Conservation (phyloP, 768 basidiomycete genomes). For the Cantharellus anzutake region DNA sequence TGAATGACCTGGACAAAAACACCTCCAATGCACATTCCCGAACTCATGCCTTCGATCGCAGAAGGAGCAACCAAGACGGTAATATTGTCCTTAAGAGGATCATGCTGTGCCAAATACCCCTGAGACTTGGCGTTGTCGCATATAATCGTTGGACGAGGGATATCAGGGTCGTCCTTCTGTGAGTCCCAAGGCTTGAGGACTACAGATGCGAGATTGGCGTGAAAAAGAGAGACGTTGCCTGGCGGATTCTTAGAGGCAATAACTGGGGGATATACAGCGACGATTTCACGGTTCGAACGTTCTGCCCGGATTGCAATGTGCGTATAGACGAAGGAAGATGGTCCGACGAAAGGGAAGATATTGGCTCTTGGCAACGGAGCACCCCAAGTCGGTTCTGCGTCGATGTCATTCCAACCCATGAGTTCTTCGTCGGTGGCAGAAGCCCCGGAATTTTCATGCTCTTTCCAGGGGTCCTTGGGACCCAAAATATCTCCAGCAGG, state of each 20-base stretch:
- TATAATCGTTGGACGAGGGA: slow-evolving; percentile 18
- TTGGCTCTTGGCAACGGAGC: slow-evolving; percentile 5
- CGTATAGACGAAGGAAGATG: slow-evolving; percentile 36
- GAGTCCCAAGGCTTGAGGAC: slow-evolving; percentile 38
- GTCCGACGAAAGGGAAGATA: slow-evolving; percentile 27
- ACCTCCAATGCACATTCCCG: slow-evolving; percentile 42
- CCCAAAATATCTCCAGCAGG: slow-evolving; percentile 1
- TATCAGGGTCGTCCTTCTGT: slow-evolving; percentile 21
- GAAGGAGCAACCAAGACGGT: slow-evolving; percentile 34
- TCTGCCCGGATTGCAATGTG: slow-evolving; percentile 50
- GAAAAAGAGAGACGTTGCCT: slow-evolving; percentile 30
- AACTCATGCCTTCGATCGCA: slow-evolving; percentile 22
- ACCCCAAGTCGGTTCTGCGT: neutral
- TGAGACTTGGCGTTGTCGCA: slow-evolving; percentile 10
- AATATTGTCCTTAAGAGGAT: slow-evolving; percentile 32
- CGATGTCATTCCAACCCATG: slow-evolving; percentile 2
- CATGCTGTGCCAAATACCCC: slow-evolving; percentile 21
- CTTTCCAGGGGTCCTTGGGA: neutral
- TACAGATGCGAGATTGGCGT: slow-evolving; percentile 28
- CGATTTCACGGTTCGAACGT: slow-evolving; percentile 39
- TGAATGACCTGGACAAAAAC: slow-evolving; percentile 52
- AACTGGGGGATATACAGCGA: slow-evolving; percentile 20
- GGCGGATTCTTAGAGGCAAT: slow-evolving; percentile 6
- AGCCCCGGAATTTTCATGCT: neutral
- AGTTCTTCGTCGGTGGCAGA: neutral